These are phyloP conservation scores for Brassica juncea DNA, from an alignment of 345 rosid species.

Conservation along the genomic window DNA sequence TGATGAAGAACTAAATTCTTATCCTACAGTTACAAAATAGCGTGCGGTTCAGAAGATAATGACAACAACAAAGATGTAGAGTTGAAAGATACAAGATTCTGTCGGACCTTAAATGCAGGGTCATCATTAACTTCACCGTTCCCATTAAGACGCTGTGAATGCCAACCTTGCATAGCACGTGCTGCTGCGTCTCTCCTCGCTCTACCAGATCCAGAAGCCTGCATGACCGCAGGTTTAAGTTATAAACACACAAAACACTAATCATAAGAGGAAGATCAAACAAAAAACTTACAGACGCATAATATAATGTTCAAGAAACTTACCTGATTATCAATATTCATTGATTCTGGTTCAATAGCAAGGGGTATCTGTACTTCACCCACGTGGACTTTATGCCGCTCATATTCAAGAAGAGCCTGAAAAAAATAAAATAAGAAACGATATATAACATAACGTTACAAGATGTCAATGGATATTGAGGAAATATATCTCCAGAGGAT, in stretches of 20 bases:
- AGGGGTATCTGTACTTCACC: slow-evolving; percentile 62
- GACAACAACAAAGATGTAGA: background rate
- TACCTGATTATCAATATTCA: slow-evolving; percentile 67
- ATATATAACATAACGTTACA: background rate
- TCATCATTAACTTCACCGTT: slow-evolving; percentile 71
- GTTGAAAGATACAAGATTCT: slow-evolving; percentile 16
- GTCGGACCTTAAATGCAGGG: slow-evolving; percentile 56
- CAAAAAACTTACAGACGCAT: slow-evolving; percentile 2
- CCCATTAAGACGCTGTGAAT: slow-evolving; percentile 76
- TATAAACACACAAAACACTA: background rate
- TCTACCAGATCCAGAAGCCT: slow-evolving; percentile 69
- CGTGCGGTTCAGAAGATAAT: slow-evolving; percentile 22
- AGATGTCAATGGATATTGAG: slow-evolving; percentile 7
- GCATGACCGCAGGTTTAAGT: slow-evolving; percentile 26
- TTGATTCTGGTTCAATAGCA: slow-evolving; percentile 54
- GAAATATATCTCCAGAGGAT: background rate
- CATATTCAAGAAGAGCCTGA: slow-evolving; percentile 92
- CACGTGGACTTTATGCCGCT: slow-evolving; percentile 62
- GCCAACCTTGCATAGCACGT: slow-evolving; percentile 98
- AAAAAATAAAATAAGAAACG: slow-evolving; percentile 5
- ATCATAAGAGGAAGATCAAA: background rate
- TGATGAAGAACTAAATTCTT: slow-evolving; percentile 58
- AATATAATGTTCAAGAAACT: slow-evolving; percentile 1
- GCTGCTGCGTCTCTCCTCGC: slow-evolving; percentile 87
- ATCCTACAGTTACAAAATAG: slow-evolving; percentile 49